phyloP scores from a whole-genome alignment of 164 flowering plant genomes.

The Stephania yunnanensis region DNA sequence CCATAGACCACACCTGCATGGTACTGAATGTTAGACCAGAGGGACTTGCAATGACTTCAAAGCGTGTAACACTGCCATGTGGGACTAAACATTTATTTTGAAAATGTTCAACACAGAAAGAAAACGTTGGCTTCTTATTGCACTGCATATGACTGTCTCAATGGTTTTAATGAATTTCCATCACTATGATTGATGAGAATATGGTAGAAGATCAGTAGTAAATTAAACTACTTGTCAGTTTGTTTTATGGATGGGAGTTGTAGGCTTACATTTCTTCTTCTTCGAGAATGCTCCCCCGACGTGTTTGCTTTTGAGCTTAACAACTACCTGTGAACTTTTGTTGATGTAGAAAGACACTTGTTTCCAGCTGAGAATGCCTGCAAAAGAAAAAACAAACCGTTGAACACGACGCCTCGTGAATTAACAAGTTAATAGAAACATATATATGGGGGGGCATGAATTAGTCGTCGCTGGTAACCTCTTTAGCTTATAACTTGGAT shows the following conservation, averaged over 20 bases:
- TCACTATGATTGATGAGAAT: background rate
- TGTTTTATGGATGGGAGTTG: background rate
- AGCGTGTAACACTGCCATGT: too few species aligned
- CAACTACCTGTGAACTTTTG: conserved; percentile 59
- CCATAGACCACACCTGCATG: conserved; percentile 66
- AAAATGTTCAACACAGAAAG: too few species aligned
- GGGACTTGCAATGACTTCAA: too few species aligned
- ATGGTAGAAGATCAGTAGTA: too few species aligned
- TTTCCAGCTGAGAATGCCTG: conserved; percentile 63
- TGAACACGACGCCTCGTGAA: too few species aligned
- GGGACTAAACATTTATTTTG: too few species aligned
- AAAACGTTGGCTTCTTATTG: background rate
- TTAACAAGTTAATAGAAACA: too few species aligned
- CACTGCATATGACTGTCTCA: background rate
- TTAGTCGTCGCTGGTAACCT: too few species aligned
- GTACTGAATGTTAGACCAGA: too few species aligned
- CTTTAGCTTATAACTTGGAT: background rate
- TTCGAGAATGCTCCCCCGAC: conserved; percentile 85
- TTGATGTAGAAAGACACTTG: conserved; percentile 57
- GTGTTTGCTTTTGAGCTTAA: conserved; percentile 72
- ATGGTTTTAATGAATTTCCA: background rate
- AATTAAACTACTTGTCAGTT: background rate
- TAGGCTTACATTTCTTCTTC: conserved; percentile 64
- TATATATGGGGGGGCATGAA: too few species aligned
- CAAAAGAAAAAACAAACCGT: conserved; percentile 1